Evolutionary conservation across 1,139 yeast genomes (phyloP).

Genomic region (Geotrichum aggregatum): DNA sequence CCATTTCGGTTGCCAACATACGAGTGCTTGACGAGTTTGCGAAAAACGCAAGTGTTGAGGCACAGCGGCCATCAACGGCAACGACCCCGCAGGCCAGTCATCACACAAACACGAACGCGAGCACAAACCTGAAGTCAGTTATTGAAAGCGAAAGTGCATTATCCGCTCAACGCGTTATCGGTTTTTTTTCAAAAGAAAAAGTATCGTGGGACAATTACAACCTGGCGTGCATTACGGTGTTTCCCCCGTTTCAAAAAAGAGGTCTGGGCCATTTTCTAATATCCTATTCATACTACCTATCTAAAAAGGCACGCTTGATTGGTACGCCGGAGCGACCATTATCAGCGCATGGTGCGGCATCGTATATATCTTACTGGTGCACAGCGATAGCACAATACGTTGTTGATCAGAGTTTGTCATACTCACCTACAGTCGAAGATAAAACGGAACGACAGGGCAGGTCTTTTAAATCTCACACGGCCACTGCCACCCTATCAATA

Average conservation of each 20-base stretch:
- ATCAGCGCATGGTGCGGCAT: conserved; percentile 70
- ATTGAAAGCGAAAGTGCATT: conserved; percentile 39
- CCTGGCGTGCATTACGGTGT: conserved; percentile 82
- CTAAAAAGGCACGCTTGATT: conserved; percentile 50
- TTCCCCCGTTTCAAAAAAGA: conserved; percentile 85
- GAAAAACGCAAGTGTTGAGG: too few relatives aligned
- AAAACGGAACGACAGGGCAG: too few relatives aligned
- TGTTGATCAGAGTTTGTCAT: conserved; percentile 24
- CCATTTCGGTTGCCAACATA: conserved; percentile 21
- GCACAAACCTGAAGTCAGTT: conserved; percentile 2
- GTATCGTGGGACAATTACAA: conserved; percentile 82
- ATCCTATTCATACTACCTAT: conserved; percentile 74
- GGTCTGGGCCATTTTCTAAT: conserved; percentile 75
- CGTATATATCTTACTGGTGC: conserved; percentile 80
- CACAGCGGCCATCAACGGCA: conserved; percentile 44
- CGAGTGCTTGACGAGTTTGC: conserved; percentile 20
- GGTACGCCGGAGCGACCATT: conserved; percentile 94
- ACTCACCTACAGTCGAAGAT: too few relatives aligned
- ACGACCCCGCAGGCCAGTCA: too few relatives aligned
- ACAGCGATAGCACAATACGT: conserved; percentile 46
- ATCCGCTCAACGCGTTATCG: conserved; percentile 47
- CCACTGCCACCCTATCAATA: conserved; percentile 15
- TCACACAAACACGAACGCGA: background rate
- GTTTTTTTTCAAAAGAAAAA: conserved; percentile 85
- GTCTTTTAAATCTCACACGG: too few relatives aligned